These are phyloP conservation scores for Entrophospora sp. DNA, from an alignment of 192 early-diverging fungal genomes.

Conservation along the genomic window DNA sequence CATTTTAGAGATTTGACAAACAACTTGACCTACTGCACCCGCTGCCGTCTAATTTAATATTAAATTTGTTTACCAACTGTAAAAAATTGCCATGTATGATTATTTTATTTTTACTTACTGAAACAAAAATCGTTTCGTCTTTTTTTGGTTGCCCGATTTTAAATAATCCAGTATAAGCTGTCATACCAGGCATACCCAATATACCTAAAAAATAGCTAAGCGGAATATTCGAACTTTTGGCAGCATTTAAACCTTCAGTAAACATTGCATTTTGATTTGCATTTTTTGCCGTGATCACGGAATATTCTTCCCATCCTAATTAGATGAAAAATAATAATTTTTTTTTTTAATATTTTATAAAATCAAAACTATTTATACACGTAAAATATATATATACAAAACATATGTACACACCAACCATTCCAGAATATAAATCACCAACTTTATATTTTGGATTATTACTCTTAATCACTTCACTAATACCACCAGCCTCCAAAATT, in stretches of 20 bases:
- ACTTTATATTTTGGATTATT: conserved; percentile 42
- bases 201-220: conserved; percentile 25
- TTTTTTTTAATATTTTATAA: conserved; percentile 23
- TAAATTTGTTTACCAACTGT: neutral
- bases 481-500: conserved; percentile 41
- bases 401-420: conserved; percentile 31
- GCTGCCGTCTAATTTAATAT: conserved; percentile 51
- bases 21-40: conserved; percentile 65
- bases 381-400: neutral
- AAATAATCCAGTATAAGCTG: conserved; percentile 35
- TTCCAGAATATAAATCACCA: conserved; percentile 56
- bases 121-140: conserved; percentile 82
- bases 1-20: conserved; percentile 74
- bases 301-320: conserved; percentile 29
- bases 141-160: conserved; percentile 67
- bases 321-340: conserved; percentile 7
- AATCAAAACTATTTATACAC: conserved; percentile 23
- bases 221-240: conserved; percentile 16
- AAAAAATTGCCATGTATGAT: neutral
- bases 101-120: conserved; percentile 8
- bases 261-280: conserved; percentile 57
- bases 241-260: conserved; percentile 35
- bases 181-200: conserved; percentile 63
- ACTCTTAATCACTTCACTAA: conserved; percentile 62
- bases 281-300: conserved; percentile 34